Conservation (phyloP, 2,329 filamentous ascomycete species). For the Cyphellophora attinorum region DNA sequence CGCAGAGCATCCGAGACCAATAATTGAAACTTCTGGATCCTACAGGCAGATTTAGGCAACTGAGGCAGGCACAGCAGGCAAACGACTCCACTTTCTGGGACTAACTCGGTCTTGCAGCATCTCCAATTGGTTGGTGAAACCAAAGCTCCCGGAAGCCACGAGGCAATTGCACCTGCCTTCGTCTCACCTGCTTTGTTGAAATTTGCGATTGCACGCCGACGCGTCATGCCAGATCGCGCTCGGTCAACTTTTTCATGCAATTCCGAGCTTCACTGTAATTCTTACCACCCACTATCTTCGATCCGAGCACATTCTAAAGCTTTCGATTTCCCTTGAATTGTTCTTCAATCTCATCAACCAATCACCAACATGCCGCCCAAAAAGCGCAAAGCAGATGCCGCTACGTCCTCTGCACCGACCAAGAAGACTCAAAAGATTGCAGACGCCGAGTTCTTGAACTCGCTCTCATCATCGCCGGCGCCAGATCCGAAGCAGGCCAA, state of each 20-base stretch:
- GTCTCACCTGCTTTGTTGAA: not conserved
- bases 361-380: slow-evolving; percentile 1
- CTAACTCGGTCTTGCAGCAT: not conserved
- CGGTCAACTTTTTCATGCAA: slow-evolving; percentile 1
- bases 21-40: too few relatives aligned
- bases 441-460: not conserved
- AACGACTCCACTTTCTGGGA: not conserved
- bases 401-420: not conserved
- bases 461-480: too few relatives aligned
- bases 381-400: slow-evolving; percentile 1
- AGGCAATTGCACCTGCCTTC: not conserved
- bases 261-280: not conserved
- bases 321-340: too few relatives aligned
- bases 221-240: not conserved
- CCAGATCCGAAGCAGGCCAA: too few relatives aligned
- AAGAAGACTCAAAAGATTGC: slow-evolving; percentile 1
- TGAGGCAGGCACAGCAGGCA: too few relatives aligned
- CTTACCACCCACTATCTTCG: not conserved
- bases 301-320: too few relatives aligned
- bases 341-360: not conserved
- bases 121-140: not conserved
- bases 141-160: not conserved
- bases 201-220: too few relatives aligned
- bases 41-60: too few relatives aligned
- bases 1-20: too few relatives aligned